Percentiles rank a stretch among this genome's conserved stretches.
These are phyloP conservation scores for Venturia nashicola DNA, from an alignment of 2,329 filamentous ascomycete genomes.

Conservation along the genomic window DNA sequence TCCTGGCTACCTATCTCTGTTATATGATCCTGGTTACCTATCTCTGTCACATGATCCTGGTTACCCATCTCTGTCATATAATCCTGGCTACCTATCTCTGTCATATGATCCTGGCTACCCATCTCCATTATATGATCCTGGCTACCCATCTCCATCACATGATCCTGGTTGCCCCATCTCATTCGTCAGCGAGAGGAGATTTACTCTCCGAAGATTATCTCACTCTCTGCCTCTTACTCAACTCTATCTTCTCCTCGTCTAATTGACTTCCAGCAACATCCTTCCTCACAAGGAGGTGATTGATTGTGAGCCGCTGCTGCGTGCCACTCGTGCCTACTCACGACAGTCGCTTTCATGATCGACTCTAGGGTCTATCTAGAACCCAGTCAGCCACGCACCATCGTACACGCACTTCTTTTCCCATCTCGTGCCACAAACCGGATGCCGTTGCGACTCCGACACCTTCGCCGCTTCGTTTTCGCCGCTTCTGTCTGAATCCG, in stretches of 20 bases:
- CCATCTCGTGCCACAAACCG: background rate
- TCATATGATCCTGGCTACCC: background rate
- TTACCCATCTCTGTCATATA: background rate
- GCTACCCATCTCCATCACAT: no score
- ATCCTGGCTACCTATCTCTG: background rate
- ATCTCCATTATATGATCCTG: no score
- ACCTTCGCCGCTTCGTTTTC: no score
- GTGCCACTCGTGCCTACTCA: no score
- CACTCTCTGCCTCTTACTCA: background rate
- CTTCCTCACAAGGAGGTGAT: no score
- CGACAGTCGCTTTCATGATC: background rate
- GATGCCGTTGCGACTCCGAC: background rate
- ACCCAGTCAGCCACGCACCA: background rate
- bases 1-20: background rate
- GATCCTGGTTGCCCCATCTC: background rate
- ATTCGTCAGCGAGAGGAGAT: background rate
- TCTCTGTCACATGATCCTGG: background rate
- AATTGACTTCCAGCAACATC: background rate
- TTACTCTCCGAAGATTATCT: background rate
- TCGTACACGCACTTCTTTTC: background rate
- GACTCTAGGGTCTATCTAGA: background rate
- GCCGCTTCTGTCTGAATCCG: no score
- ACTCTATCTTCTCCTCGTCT: background rate
- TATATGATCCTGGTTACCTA: background rate
- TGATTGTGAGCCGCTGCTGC: background rate